phyloP scores from a whole-genome alignment of 2,329 filamentous ascomycete species.

The Talaromyces sp. region DNA sequence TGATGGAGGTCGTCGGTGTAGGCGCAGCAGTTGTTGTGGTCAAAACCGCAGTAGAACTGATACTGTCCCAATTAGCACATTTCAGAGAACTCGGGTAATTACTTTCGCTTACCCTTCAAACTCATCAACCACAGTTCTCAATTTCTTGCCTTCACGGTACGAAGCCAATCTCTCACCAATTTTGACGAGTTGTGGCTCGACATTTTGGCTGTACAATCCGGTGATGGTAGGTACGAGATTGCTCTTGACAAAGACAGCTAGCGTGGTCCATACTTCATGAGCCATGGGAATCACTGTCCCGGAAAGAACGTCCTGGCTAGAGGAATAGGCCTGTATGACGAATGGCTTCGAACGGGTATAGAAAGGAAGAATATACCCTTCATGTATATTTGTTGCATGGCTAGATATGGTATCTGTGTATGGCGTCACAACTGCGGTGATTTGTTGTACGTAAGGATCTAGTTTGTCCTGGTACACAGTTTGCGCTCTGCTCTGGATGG shows the following conservation, averaged over 20 bases:
- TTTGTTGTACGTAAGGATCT: constrained; percentile 69
- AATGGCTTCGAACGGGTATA: constrained; percentile 75
- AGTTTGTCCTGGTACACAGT: constrained; percentile 67
- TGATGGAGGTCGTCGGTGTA: constrained; percentile 20
- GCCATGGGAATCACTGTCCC: constrained; percentile 70
- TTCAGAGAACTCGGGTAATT: background rate
- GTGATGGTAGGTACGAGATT: constrained; percentile 78
- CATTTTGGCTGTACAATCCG: constrained; percentile 80
- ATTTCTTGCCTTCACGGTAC: constrained; percentile 58
- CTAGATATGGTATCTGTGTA: constrained; percentile 67
- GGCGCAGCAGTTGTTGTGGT: constrained; percentile 12
- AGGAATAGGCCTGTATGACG: constrained; percentile 63
- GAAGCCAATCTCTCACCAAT: constrained; percentile 83
- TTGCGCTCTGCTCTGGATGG: constrained; percentile 60
- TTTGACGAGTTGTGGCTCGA: constrained; percentile 89
- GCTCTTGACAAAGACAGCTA: constrained; percentile 67
- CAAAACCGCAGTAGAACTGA: constrained; percentile 3
- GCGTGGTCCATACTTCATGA: constrained; percentile 66
- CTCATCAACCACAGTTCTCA: constrained; percentile 58
- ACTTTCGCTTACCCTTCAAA: constrained; percentile 43
- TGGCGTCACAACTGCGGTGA: constrained; percentile 58
- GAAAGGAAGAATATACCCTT: constrained; percentile 69
- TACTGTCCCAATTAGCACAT: constrained; percentile 12
- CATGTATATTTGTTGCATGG: constrained; percentile 65
- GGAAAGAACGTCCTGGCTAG: constrained; percentile 64